phyloP scores from a whole-genome alignment of 192 early-diverging fungal species.

The Coemansia javaensis region DNA sequence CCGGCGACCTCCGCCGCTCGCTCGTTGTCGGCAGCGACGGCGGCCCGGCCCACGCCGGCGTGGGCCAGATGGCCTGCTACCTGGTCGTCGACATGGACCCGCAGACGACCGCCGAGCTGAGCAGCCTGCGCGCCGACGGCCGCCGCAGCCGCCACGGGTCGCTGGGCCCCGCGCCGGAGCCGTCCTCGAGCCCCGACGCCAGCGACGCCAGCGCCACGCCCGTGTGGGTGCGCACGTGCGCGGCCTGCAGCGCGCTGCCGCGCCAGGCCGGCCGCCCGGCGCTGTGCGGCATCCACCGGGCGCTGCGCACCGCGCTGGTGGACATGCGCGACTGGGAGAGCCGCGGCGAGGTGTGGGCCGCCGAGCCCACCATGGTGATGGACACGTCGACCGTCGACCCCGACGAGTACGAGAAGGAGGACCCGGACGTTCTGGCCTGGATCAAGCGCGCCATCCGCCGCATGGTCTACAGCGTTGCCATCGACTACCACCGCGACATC shows the following conservation, averaged over 20 bases:
- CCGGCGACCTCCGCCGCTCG: not conserved
- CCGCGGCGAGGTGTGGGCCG: slow-evolving; percentile 47
- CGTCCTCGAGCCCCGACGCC: not conserved
- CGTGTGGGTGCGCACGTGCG: slow-evolving; percentile 17
- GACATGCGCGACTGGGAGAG: slow-evolving; percentile 54
- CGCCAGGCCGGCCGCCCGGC: slow-evolving; percentile 1
- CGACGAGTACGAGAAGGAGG: slow-evolving; percentile 47
- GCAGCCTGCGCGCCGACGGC: slow-evolving; percentile 16
- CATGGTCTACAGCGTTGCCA: slow-evolving; percentile 17
- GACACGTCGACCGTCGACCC: slow-evolving; percentile 39
- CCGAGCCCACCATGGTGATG: slow-evolving; percentile 46
- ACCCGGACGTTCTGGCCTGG: slow-evolving; percentile 41
- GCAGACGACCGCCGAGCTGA: slow-evolving; percentile 34
- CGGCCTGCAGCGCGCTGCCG: slow-evolving; percentile 11
- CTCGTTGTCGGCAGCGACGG: too few species aligned
- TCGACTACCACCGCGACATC: slow-evolving; percentile 48
- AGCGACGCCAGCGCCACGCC: not conserved
- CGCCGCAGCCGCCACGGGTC: slow-evolving; percentile 42
- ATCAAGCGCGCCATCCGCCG: slow-evolving; percentile 34
- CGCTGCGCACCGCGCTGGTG: slow-evolving; percentile 19
- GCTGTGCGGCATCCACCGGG: slow-evolving; percentile 36
- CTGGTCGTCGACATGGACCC: slow-evolving; percentile 49
- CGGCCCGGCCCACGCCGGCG: not conserved
- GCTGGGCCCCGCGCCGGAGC: slow-evolving; percentile 7
- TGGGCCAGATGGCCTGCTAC: slow-evolving; percentile 42